A percentile compares a stretch with the other conserved stretches of the same genome.
phyloP scores from a whole-genome alignment of 305 asterid species.

The Lippia alba region DNA sequence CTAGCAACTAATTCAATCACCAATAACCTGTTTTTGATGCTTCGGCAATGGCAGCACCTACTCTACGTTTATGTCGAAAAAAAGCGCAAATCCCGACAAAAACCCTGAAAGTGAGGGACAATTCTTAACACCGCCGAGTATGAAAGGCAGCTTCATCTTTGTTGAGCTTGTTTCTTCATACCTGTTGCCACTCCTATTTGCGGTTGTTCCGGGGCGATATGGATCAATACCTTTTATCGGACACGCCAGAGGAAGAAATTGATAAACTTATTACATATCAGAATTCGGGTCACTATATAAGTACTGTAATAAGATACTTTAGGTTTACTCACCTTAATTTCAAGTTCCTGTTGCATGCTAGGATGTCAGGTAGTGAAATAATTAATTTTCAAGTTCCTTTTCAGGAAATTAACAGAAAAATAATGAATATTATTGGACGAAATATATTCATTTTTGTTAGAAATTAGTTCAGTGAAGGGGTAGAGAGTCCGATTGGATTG shows the following conservation, averaged over 20 bases:
- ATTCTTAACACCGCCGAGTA: constrained; percentile 35
- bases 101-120: constrained; percentile 30
- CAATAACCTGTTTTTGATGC: constrained; percentile 9
- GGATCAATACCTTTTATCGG: neutral
- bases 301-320: no score
- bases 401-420: neutral
- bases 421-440: no score
- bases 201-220: constrained; percentile 1
- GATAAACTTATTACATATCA: neutral
- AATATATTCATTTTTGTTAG: no score
- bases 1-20: no score
- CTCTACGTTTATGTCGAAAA: constrained; percentile 37
- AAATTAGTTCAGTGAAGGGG: no score
- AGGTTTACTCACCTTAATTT: constrained; percentile 25
- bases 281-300: no score
- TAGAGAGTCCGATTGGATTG: no score
- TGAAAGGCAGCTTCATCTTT: constrained; percentile 31
- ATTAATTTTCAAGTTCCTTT: constrained; percentile 53
- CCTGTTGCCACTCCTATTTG: neutral
- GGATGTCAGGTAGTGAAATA: constrained; percentile 44
- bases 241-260: neutral
- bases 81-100: constrained; percentile 36
- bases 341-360: constrained; percentile 48
- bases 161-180: neutral
- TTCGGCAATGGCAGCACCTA: constrained; percentile 43